Percentiles rank a stretch among this genome's conserved stretches.
Conservation (phyloP, 768 basidiomycete genomes). For the Neoboletus brunneissimus region DNA sequence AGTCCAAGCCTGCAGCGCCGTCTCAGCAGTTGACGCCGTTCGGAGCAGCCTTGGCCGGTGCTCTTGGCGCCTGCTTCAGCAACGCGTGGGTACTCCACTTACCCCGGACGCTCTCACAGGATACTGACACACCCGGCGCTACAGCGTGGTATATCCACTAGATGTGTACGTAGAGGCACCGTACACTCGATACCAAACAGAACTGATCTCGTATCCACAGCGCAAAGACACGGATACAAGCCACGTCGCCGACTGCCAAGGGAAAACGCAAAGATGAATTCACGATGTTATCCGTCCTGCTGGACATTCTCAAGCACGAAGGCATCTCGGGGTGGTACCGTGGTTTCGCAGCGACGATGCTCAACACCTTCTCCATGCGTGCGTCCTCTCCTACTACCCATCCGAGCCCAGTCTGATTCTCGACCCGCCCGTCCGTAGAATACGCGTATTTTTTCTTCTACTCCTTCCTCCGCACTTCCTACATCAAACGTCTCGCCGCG, state of each 20-base stretch:
- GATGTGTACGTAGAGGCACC: constrained; percentile 68
- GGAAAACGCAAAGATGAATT: constrained; percentile 47
- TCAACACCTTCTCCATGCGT: constrained; percentile 99
- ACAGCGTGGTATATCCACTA: constrained; percentile 88
- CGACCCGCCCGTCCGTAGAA: constrained; percentile 49
- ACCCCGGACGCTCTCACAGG: constrained; percentile 2
- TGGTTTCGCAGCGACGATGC: constrained; percentile 94
- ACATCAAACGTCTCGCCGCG: constrained; percentile 66
- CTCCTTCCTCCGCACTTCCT: constrained; percentile 81
- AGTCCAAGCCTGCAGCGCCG: constrained; percentile 52
- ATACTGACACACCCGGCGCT: background rate
- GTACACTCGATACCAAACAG: background rate
- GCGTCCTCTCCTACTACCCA: constrained; percentile 1
- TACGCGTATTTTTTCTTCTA: constrained; percentile 99
- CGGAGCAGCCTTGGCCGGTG: constrained; percentile 88
- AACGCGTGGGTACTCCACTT: constrained; percentile 66
- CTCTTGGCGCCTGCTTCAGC: constrained; percentile 89
- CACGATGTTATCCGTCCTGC: constrained; percentile 62
- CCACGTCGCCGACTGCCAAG: constrained; percentile 54
- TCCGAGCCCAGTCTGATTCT: background rate
- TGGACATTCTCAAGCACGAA: constrained; percentile 73
- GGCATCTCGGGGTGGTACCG: constrained; percentile 82
- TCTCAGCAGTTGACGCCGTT: constrained; percentile 74
- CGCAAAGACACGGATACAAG: constrained; percentile 94
- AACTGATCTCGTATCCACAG: constrained; percentile 39